Conservation (phyloP, 768 basidiomycete genomes). For the Rhodosporidiobolus sp. region DNA sequence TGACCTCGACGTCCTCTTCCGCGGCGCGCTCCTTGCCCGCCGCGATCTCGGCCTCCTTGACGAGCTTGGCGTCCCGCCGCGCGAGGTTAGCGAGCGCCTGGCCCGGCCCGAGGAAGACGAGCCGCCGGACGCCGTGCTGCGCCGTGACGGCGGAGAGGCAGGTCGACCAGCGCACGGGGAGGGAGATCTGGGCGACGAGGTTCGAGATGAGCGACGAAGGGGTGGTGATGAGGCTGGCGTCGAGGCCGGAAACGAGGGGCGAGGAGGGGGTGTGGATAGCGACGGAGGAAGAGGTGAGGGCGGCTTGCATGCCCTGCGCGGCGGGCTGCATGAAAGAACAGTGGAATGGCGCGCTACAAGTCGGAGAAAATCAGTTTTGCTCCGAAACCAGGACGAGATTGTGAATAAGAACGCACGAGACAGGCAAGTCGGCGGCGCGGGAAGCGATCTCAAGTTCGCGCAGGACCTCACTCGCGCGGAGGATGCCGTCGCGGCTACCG, state of each 20-base stretch:
- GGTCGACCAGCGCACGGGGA: conserved; percentile 42
- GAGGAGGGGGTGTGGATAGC: conserved; percentile 29
- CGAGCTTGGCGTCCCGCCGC: conserved; percentile 15
- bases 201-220: conserved; percentile 40
- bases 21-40: not conserved
- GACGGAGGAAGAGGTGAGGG: conserved; percentile 34
- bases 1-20: conserved; percentile 24
- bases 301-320: conserved; percentile 39
- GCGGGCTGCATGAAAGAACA: conserved; percentile 45
- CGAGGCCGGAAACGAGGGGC: conserved; percentile 42
- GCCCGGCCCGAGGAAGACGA: conserved; percentile 45
- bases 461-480: conserved; percentile 41
- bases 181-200: conserved; percentile 43
- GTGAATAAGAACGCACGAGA: conserved; percentile 23
- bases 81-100: conserved; percentile 45
- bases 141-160: conserved; percentile 35
- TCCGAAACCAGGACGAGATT: too few species aligned
- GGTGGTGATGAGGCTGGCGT: conserved; percentile 38
- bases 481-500: conserved; percentile 42
- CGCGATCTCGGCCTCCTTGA: conserved; percentile 6
- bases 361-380: not conserved
- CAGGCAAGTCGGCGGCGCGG: conserved; percentile 44
- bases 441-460: conserved; percentile 38
- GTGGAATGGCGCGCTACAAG: conserved; percentile 42
- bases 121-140: conserved; percentile 19